Percentiles rank a stretch among this genome's conserved stretches.
Evolutionary conservation across 139 green algal species (phyloP).

Genomic region (Spirogloea muscicola): DNA sequence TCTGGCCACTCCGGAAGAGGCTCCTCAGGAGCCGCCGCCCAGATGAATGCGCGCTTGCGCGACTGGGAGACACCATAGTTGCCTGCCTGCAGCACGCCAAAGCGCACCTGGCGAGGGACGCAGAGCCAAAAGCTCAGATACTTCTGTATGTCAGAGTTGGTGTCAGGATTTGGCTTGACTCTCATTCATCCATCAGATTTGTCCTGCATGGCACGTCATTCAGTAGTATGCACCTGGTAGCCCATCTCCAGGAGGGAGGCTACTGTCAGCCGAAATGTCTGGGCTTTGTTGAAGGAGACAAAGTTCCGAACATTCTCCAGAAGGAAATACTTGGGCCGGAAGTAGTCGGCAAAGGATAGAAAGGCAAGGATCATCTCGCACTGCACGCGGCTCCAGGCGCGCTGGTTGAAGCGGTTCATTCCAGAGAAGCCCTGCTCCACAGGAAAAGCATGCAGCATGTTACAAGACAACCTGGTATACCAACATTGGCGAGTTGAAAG

Average conservation of each 20-base stretch:
- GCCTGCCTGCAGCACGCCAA: conserved; percentile 93
- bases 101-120: conserved; percentile 94
- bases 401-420: conserved; percentile 99
- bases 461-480: too few species aligned
- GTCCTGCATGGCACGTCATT: too few species aligned
- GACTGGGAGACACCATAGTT: conserved; percentile 92
- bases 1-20: conserved; percentile 81
- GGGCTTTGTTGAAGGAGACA: conserved; percentile 88
- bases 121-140: too few species aligned
- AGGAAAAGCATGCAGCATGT: too few species aligned
- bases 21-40: conserved; percentile 75
- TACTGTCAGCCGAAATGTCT: conserved; percentile 89
- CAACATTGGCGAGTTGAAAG: too few species aligned
- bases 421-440: conserved; percentile 94
- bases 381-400: conserved; percentile 92
- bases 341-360: conserved; percentile 87
- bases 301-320: conserved; percentile 98
- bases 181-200: too few species aligned
- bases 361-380: conserved; percentile 94
- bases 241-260: conserved; percentile 90
- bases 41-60: conserved; percentile 95
- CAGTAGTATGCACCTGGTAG: conserved; percentile 97
- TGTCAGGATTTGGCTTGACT: too few species aligned
- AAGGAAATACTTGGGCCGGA: conserved; percentile 89
- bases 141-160: too few species aligned